Percentiles rank a stretch among this genome's conserved stretches.
Conservation (phyloP, 2,329 filamentous ascomycete species). For the Calonectria hongkongensis region DNA sequence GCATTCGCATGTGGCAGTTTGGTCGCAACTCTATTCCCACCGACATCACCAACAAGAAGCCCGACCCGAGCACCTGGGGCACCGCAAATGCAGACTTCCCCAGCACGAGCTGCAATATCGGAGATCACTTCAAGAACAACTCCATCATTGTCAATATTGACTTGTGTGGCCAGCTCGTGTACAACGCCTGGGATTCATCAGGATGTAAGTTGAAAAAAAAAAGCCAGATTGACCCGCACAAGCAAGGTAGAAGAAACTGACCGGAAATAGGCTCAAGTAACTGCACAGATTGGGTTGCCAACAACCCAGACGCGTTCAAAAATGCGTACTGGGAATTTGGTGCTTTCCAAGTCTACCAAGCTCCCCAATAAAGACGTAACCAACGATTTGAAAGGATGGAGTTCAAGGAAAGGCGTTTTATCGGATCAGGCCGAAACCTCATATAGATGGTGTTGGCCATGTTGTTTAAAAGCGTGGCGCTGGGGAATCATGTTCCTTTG, state of each 20-base stretch:
- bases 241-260: slow-evolving; percentile 27
- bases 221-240: not conserved
- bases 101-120: slow-evolving; percentile 76
- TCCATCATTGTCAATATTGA: slow-evolving; percentile 81
- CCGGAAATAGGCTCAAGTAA: slow-evolving; percentile 67
- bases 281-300: slow-evolving; percentile 75
- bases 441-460: slow-evolving; percentile 14
- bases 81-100: slow-evolving; percentile 79
- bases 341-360: slow-evolving; percentile 74
- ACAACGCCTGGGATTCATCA: slow-evolving; percentile 66
- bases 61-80: slow-evolving; percentile 78
- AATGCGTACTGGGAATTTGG: slow-evolving; percentile 81
- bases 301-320: slow-evolving; percentile 72
- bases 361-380: slow-evolving; percentile 45
- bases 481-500: slow-evolving; percentile 23
- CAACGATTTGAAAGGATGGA: not conserved
- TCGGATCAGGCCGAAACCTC: not conserved
- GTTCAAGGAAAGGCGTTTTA: not conserved
- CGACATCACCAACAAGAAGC: slow-evolving; percentile 70
- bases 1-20: slow-evolving; percentile 80
- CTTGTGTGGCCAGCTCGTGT: slow-evolving; percentile 75
- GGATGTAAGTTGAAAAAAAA: slow-evolving; percentile 61
- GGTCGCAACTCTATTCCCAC: slow-evolving; percentile 66
- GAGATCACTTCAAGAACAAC: slow-evolving; percentile 77
- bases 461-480: slow-evolving; percentile 50